A percentile compares a stretch with the other conserved stretches of the same genome.
phyloP scores from a whole-genome alignment of 2,329 filamentous ascomycete species.

The Xylaria digitata region DNA sequence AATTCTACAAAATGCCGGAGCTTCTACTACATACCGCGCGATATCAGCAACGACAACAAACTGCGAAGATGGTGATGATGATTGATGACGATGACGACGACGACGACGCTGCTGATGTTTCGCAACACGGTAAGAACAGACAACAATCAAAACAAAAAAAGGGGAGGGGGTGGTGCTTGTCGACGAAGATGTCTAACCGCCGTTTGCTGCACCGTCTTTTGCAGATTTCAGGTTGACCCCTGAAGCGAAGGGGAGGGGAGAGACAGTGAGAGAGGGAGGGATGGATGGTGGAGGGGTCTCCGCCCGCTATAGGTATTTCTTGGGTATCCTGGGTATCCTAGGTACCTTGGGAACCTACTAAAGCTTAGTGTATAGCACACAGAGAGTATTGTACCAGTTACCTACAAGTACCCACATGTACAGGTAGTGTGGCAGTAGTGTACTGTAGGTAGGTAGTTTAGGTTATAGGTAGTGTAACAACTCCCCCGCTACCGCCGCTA shows the following conservation, averaged over 20 bases:
- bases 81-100: neutral
- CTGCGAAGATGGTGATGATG: neutral
- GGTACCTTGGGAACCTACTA: neutral
- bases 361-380: no score
- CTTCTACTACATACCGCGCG: slow-evolving; percentile 13
- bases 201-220: slow-evolving; percentile 18
- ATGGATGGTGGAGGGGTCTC: slow-evolving; percentile 28
- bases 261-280: neutral
- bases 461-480: no score
- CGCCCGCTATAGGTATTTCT: slow-evolving; percentile 9
- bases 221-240: slow-evolving; percentile 36
- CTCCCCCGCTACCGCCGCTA: no score
- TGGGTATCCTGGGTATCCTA: no score
- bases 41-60: slow-evolving; percentile 7
- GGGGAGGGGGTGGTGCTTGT: slow-evolving; percentile 10
- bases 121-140: slow-evolving; percentile 10
- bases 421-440: no score
- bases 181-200: slow-evolving; percentile 13
- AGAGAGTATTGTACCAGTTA: neutral
- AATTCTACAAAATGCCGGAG: neutral
- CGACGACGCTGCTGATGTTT: slow-evolving; percentile 3
- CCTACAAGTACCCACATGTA: neutral
- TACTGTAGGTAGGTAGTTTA: neutral
- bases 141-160: slow-evolving; percentile 18
- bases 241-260: slow-evolving; percentile 27